Conservation (phyloP, 2,329 filamentous ascomycete genomes). For the Penicillium italicum region DNA sequence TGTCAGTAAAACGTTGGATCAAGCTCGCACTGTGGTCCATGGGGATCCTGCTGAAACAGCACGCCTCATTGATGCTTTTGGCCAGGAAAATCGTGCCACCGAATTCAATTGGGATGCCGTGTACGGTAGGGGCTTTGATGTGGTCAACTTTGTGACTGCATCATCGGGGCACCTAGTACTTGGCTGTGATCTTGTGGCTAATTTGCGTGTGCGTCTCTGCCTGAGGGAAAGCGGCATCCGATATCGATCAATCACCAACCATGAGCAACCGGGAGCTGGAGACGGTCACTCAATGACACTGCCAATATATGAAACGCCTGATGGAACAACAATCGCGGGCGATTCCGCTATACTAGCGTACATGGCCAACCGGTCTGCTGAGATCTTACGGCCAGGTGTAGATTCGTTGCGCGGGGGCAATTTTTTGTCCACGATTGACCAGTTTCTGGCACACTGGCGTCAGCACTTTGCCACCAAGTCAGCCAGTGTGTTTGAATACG, state of each 20-base stretch:
- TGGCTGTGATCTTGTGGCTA: slow-evolving; percentile 32
- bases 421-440: slow-evolving; percentile 29
- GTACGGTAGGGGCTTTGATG: slow-evolving; percentile 82
- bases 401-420: slow-evolving; percentile 28
- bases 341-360: slow-evolving; percentile 33
- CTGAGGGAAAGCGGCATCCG: slow-evolving; percentile 41
- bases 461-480: slow-evolving; percentile 14
- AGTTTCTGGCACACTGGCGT: slow-evolving; percentile 32
- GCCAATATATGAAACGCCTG: slow-evolving; percentile 29
- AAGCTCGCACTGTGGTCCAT: slow-evolving; percentile 64
- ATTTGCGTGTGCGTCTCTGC: slow-evolving; percentile 38
- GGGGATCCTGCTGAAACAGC: slow-evolving; percentile 62
- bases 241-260: slow-evolving; percentile 25
- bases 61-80: slow-evolving; percentile 72
- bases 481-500: slow-evolving; percentile 9
- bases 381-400: slow-evolving; percentile 25
- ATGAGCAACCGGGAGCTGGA: background rate
- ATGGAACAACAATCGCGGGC: slow-evolving; percentile 30
- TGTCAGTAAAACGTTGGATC: slow-evolving; percentile 59
- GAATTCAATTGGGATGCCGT: slow-evolving; percentile 68
- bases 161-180: slow-evolving; percentile 32
- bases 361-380: slow-evolving; percentile 24
- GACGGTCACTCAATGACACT: background rate
- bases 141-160: slow-evolving; percentile 51
- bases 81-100: slow-evolving; percentile 72